Base-by-base conservation (phyloP, 2,329 filamentous ascomycete genomes). In the Fusarium luffae region DNA sequence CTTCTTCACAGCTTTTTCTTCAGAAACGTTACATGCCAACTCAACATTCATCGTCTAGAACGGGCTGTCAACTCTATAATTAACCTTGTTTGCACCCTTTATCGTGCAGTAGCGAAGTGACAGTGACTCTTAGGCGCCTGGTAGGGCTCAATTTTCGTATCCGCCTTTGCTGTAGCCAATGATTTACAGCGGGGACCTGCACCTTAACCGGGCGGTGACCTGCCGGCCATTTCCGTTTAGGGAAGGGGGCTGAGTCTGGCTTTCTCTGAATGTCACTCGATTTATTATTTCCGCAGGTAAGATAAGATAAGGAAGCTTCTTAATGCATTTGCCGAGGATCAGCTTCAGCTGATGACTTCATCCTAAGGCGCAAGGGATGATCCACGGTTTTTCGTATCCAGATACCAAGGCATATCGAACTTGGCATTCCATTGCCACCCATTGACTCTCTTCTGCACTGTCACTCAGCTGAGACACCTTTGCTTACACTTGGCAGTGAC, bases 281-380 rank as follows among this genome's bases (percentile, higher is more conserved):
- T 37, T 4, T 2, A 1, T 37, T n/a, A 37, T 37, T 37, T 0
- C 34, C 34, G 13, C 9, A 18, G 34, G 27, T 44, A 40, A 56
- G 34, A 40, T 21, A 25, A 48, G 48, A 25, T 34, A 50, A 37
- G 48, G 23, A 2, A 1, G 18, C 9, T n/a, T n/a, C 18, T 37
- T 37, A 2, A 37, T 59, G 34, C 23, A 6, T 4, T 10, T 4
- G 1, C 16, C 3, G 13, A 8, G 21, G 23, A 42, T 28, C 40
- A 43, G 19, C 28, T 40, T 23, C 18, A 37, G 10, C 34, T 37
- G 10, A 43, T 63, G 43, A 63, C 59, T 63, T 63, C 49, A 63
- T 63, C 11, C 3, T 4, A 19, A 14, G 41, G 30, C 30, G 18
- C 10, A 13, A 25, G 13, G 16, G 19, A 37, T 11, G 18, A 19